Conservation (phyloP, 2,329 filamentous ascomycete species). For the Aspergillus ochraceoroseus region DNA sequence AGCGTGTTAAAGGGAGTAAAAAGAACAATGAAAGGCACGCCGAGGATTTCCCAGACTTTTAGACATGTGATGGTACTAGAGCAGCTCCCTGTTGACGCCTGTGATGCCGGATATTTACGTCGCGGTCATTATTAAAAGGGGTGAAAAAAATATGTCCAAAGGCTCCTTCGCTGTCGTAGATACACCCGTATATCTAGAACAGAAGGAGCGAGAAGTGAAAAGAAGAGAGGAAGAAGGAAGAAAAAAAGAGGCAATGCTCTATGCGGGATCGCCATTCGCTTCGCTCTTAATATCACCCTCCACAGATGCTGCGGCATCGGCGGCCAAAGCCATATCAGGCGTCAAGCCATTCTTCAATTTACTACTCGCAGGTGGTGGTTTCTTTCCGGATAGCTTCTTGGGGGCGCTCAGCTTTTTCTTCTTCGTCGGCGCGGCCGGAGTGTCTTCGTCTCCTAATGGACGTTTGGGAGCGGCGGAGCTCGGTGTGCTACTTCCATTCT, state of each 20-base stretch:
- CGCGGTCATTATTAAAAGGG: constrained; percentile 25
- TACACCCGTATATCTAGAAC: constrained; percentile 15
- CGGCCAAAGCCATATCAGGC: constrained; percentile 30
- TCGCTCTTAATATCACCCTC: constrained; percentile 37
- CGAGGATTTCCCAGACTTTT: constrained; percentile 22
- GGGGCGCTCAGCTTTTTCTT: constrained; percentile 47
- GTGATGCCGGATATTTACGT: constrained; percentile 29
- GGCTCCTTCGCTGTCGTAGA: constrained; percentile 13
- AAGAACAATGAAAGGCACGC: constrained; percentile 19
- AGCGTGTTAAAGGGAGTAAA: too few species aligned
- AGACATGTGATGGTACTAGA: constrained; percentile 20
- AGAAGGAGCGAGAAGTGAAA: constrained; percentile 2
- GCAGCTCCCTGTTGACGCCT: constrained; percentile 24
- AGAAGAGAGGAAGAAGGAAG: constrained; percentile 1
- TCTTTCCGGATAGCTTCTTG: constrained; percentile 37
- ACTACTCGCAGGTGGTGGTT: constrained; percentile 36
- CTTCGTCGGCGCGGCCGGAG: constrained; percentile 44
- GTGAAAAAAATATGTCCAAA: constrained; percentile 22
- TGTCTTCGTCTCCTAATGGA: constrained; percentile 40
- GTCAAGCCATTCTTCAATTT: constrained; percentile 43
- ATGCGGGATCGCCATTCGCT: constrained; percentile 29
- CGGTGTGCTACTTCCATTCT: constrained; percentile 42
- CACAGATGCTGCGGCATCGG: constrained; percentile 22
- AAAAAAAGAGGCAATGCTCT: constrained; percentile 5
- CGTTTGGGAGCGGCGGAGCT: constrained; percentile 36